Evolutionary conservation across 257 asterid genomes (phyloP).

Genomic region (Nyctanthes arbortristis): DNA sequence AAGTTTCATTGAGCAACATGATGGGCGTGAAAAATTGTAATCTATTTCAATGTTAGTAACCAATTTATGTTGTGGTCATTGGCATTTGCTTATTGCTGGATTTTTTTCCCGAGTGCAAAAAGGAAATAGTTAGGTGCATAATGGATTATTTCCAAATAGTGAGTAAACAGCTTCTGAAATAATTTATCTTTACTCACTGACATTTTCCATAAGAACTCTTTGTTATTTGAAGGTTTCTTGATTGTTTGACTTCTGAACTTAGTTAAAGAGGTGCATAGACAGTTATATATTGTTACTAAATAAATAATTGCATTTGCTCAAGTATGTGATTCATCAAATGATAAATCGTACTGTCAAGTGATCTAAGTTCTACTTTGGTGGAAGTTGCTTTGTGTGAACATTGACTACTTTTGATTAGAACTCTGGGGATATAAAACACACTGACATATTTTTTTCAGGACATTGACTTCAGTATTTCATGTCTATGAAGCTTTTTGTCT

Average conservation of each 20-base stretch:
- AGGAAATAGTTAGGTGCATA: background rate
- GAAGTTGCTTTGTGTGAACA: background rate
- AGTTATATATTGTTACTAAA: background rate
- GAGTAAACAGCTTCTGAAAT: background rate
- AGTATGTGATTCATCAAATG: background rate
- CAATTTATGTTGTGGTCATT: background rate
- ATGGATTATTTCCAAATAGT: background rate
- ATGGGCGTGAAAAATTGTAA: background rate
- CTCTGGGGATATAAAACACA: background rate
- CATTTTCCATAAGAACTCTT: background rate
- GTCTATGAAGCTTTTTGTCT: background rate
- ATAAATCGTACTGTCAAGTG: background rate
- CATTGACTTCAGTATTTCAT: background rate
- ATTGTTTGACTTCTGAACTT: background rate
- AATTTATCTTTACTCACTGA: background rate
- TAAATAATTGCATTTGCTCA: background rate
- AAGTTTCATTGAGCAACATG: background rate
- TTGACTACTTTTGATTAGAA: constrained; percentile 1
- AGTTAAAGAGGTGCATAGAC: background rate
- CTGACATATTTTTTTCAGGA: background rate
- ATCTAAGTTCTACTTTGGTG: constrained; percentile 3
- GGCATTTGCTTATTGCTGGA: background rate
- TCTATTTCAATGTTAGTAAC: background rate
- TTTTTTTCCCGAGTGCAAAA: constrained; percentile 1
- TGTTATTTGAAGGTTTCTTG: background rate